phyloP scores from a whole-genome alignment of 2,329 filamentous ascomycete genomes.

The Pyrenochaeta sp. region DNA sequence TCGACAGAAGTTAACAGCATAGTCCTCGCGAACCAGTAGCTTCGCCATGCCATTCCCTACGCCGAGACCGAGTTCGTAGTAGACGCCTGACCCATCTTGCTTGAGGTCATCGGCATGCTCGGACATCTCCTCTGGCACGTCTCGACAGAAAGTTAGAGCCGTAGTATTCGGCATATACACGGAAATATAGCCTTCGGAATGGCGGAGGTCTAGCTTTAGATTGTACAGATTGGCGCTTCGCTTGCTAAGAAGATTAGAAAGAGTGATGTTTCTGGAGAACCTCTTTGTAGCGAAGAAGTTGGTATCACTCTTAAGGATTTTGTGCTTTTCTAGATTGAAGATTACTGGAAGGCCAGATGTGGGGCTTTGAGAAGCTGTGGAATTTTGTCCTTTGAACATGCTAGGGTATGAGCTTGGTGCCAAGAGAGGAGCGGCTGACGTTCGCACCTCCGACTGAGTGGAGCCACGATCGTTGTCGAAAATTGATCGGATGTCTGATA shows the following conservation, averaged over 20 bases:
- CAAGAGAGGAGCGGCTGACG: background rate
- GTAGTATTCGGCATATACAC: constrained; percentile 6
- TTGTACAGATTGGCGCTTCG: constrained; percentile 3
- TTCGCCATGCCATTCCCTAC: background rate
- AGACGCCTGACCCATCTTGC: background rate
- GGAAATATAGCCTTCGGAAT: constrained; percentile 9
- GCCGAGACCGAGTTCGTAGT: background rate
- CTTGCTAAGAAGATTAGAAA: background rate
- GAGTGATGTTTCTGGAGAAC: accelerated
- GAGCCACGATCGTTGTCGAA: background rate
- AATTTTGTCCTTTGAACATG: background rate
- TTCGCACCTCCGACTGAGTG: background rate
- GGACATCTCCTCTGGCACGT: background rate
- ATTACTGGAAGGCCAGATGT: background rate
- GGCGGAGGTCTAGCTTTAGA: constrained; percentile 1
- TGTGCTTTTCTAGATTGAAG: background rate
- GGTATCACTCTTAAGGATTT: background rate
- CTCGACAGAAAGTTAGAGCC: constrained; percentile 4
- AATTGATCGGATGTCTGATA: background rate
- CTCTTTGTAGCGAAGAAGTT: background rate
- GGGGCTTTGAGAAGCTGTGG: background rate
- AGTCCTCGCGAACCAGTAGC: constrained; percentile 1
- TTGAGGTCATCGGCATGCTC: background rate
- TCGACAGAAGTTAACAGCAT: constrained; percentile 4
- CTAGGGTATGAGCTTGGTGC: background rate